Percentiles rank a stretch among this genome's conserved stretches.
Conservation (phyloP, 768 basidiomycete genomes). For the Phlebiopsis flavidoalba region DNA sequence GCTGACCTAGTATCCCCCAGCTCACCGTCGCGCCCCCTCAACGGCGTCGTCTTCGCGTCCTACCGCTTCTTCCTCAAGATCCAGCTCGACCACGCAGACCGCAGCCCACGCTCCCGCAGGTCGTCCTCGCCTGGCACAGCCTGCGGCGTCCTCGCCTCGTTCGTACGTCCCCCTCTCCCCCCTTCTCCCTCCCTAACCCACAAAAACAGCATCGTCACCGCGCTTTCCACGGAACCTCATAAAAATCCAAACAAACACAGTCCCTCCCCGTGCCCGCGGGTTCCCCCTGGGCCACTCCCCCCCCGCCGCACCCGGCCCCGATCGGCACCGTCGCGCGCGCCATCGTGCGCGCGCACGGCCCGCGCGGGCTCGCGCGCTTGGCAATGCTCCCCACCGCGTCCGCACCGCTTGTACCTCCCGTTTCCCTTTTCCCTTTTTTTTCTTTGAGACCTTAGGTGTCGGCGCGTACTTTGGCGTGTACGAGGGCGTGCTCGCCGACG, state of each 20-base stretch:
- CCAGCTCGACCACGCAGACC: conserved; percentile 44
- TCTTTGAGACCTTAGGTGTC: conserved; percentile 52
- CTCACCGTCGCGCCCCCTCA: conserved; percentile 67
- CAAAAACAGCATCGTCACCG: conserved; percentile 56
- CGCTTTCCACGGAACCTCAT: conserved; percentile 84
- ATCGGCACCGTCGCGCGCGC: conserved; percentile 47
- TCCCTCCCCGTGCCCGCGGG: conserved; percentile 28
- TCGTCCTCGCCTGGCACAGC: conserved; percentile 62
- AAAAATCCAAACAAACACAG: conserved; percentile 85
- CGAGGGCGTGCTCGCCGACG: conserved; percentile 45
- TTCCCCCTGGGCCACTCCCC: background rate
- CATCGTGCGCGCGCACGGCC: conserved; percentile 51
- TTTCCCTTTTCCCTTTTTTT: no score
- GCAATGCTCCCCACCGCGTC: conserved; percentile 70
- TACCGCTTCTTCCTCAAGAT: conserved; percentile 75
- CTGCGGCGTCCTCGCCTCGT: conserved; percentile 76
- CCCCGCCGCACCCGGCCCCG: conserved; percentile 15
- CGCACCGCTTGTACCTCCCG: no score
- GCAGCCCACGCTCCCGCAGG: conserved; percentile 63
- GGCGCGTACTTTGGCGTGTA: conserved; percentile 79
- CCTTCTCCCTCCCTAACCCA: background rate
- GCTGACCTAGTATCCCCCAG: conserved; percentile 31
- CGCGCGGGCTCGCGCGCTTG: conserved; percentile 68
- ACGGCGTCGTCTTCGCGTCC: conserved; percentile 81
- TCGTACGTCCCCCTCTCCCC: conserved; percentile 36